Evolutionary conservation across 345 rosid genomes (phyloP), one percentile per base, ranked within the genome.

Genomic region (Geranium rotundifolium): DNA sequence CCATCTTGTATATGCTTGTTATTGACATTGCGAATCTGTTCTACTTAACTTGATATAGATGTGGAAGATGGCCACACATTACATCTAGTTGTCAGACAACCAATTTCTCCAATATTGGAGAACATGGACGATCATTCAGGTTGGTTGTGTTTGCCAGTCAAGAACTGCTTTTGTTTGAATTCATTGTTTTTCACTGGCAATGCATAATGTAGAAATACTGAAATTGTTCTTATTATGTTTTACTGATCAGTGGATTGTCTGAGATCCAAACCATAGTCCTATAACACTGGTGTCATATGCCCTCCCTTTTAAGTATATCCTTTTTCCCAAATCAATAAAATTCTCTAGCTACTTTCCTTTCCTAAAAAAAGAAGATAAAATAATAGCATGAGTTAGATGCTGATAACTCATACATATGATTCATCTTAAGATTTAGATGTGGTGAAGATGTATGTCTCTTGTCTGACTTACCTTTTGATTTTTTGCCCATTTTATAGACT

Each of bases 41-140:
- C 49, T 65, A 56, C 82, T 80, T 81, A 81, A 83, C 72, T 17
- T 68, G 67, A 41, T 65, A 65, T 71, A 87, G 95, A 87, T 77
- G 90, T 87, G 20, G 95, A 87, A 80, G 90, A 87, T 59, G 90
- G 95, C 67, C 95, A 87, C 71, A 87, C 95, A 58, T 74, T 87
- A 78, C 95, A 87, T 75, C 66, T 87, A 62, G 95, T 87, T 64
- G 95, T 85, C 70, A 80, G 95, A 77, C 87, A 87, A 62, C 88
- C 95, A 3, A 27, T 73, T 61, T 71, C 77, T 18, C 72, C 73
- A 56, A 77, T 85, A 71, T 66, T 76, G 2, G 90, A 80, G 58
- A 80, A 86, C 64, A 29, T 57, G 23, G 65, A 68, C 72, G 76
- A 71, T 60, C 77, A 71, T 60, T 65, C 85, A 81, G 95, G 95